These are phyloP conservation scores for Pythium phragmitis DNA, from an alignment of 352 stramenopile species.

Conservation along the genomic window DNA sequence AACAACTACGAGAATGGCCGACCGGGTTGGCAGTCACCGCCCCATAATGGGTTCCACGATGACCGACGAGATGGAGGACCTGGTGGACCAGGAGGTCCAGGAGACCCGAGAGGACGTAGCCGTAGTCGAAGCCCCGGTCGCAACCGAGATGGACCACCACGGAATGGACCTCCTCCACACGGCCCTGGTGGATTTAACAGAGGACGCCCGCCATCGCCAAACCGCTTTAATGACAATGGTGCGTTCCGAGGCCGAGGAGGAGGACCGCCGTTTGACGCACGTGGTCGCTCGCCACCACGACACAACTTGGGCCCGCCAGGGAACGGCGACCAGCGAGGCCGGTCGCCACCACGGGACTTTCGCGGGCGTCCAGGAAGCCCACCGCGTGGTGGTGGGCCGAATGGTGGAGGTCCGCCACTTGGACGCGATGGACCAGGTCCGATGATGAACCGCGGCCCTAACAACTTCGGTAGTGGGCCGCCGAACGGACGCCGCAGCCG, in stretches of 20 bases:
- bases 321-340: conserved; percentile 7
- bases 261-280: background rate
- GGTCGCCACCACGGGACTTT: conserved; percentile 16
- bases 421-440: conserved; percentile 1
- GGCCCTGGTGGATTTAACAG: background rate
- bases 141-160: conserved; percentile 7
- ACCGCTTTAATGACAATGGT: conserved; percentile 1
- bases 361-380: conserved; percentile 4
- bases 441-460: conserved; percentile 14
- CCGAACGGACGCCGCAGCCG: conserved; percentile 8
- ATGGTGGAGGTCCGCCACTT: conserved; percentile 8
- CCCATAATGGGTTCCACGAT: conserved; percentile 8
- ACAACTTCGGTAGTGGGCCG: background rate
- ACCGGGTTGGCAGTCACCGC: conserved; percentile 12
- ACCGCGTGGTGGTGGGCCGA: background rate
- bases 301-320: conserved; percentile 8
- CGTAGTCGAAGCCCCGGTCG: conserved; percentile 20
- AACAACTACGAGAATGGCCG: background rate
- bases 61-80: background rate
- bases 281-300: conserved; percentile 7
- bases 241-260: background rate
- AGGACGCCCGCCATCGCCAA: conserved; percentile 9
- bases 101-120: conserved; percentile 6
- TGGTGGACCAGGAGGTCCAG: background rate
- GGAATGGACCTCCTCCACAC: conserved; percentile 3